Conservation (phyloP, 768 basidiomycete species). For the Phlegmacium glaucopus region DNA sequence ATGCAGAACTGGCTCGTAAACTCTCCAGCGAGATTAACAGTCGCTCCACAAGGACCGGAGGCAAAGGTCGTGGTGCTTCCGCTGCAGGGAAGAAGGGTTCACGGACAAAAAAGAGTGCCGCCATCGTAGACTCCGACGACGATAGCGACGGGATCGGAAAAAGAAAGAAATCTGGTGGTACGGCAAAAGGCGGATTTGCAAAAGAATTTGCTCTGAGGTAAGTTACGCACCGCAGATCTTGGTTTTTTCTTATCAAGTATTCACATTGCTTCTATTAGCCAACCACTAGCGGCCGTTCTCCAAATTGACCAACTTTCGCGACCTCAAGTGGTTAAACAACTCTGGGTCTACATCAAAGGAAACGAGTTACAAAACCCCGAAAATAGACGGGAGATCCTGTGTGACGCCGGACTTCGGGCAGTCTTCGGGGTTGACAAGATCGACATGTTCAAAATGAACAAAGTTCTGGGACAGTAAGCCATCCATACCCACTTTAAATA, state of each 20-base stretch:
- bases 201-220: conserved; percentile 78
- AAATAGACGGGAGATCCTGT: conserved; percentile 83
- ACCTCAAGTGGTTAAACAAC: conserved; percentile 85
- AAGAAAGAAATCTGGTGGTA: conserved; percentile 47
- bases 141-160: conserved; percentile 44
- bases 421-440: conserved; percentile 82
- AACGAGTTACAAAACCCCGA: conserved; percentile 81
- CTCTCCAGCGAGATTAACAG: conserved; percentile 69
- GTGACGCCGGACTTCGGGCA: conserved; percentile 67
- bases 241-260: conserved; percentile 5
- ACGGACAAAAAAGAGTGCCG: conserved; percentile 52
- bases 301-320: conserved; percentile 69
- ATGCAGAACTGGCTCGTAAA: conserved; percentile 69
- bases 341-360: conserved; percentile 87
- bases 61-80: conserved; percentile 31
- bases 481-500: neutral
- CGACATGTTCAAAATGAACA: conserved; percentile 96
- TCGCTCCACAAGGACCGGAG: conserved; percentile 47
- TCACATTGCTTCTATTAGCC: conserved; percentile 40
- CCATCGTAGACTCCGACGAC: conserved; percentile 50
- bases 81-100: conserved; percentile 42
- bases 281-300: conserved; percentile 69
- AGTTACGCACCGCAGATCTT: conserved; percentile 8
- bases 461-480: conserved; percentile 73
- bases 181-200: conserved; percentile 70